Base-by-base conservation (phyloP, 108 stramenopile genomes). In the Skeletonema potamos region DNA sequence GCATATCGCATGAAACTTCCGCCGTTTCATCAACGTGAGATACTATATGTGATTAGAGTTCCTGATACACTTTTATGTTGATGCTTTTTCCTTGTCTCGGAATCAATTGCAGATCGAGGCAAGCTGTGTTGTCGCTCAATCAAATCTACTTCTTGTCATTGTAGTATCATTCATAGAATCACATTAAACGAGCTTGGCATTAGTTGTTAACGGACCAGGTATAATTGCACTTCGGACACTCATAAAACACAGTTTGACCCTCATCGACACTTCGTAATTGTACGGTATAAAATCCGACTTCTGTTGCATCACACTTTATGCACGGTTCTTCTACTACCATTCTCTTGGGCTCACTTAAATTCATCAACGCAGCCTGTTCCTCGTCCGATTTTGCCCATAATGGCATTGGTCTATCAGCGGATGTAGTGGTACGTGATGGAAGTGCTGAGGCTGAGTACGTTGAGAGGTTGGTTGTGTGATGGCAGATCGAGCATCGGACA, bases 161-260 rank as follows among this genome's bases (percentile, higher is more conserved):
- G 39, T 32, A n/a, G 30, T 41, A 41, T 0, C 15, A 41, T 41
- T n/a, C 39, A 41, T 41, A n/a, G 39, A 13, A 41, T 3, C 10
- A 41, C n/a, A n/a, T 15, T 10, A 41, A 2, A 4, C 15, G 15
- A 13, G 2, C 30, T 26, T 37, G 56, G 6, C 28, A 46, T 73
- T 92, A 97, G 62, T 97, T 97, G 77, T 97, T 97, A 59, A 92
- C 77, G 2, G 92, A 93, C 88, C 90, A 98, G 11, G 91, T 96
- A 68, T 95, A 86, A 24, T 85, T 82, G 76, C 97, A 98, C 9
- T 84, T 79, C 1, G 95, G 95, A 67, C 99, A 99, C 76, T 98
- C 97, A 73, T 99, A 99, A 81, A 99, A 99, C 4, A 98, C 98
- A 11, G 99, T 99, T 74, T 98, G 97, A 7, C 99, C 99, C 72